phyloP scores from a whole-genome alignment of 2,329 filamentous ascomycete genomes.

The Ophiostoma himal-ulmi region DNA sequence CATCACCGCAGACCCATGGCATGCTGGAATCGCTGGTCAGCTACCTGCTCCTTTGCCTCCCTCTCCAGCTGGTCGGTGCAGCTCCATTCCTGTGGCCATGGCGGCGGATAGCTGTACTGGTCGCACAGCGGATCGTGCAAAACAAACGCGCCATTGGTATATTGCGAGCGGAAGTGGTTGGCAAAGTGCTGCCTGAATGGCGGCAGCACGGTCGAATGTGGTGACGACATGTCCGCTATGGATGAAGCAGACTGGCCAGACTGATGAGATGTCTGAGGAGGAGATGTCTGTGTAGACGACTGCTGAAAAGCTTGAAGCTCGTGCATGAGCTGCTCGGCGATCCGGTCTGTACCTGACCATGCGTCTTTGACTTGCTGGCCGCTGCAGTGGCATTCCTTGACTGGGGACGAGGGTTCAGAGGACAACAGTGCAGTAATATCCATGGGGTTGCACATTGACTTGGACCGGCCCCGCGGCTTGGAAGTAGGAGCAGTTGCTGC shows the following conservation, averaged over 20 bases:
- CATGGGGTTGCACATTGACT: slow-evolving; percentile 18
- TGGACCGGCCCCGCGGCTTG: slow-evolving; percentile 8
- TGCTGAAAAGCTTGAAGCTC: slow-evolving; percentile 4
- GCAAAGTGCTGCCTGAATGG: slow-evolving; percentile 4
- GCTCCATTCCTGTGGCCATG: slow-evolving; percentile 21
- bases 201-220: background rate
- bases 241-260: too few species aligned
- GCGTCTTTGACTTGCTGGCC: background rate
- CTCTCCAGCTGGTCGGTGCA: slow-evolving; percentile 23
- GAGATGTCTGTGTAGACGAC: background rate
- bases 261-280: background rate
- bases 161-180: background rate
- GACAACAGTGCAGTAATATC: background rate
- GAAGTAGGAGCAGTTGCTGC: background rate
- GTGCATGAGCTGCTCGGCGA: slow-evolving; percentile 14
- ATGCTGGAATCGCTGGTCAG: slow-evolving; percentile 13
- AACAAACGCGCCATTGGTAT: slow-evolving; percentile 13
- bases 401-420: background rate
- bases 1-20: background rate
- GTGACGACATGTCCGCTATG: background rate
- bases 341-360: slow-evolving; percentile 16
- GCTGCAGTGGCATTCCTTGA: background rate
- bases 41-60: slow-evolving; percentile 15
- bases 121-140: slow-evolving; percentile 17
- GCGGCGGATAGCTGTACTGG: slow-evolving; percentile 19